Evolutionary conservation across 345 rosid genomes (phyloP), one percentile per base, ranked within the genome.

Genomic region (Eucalyptus curtisii): DNA sequence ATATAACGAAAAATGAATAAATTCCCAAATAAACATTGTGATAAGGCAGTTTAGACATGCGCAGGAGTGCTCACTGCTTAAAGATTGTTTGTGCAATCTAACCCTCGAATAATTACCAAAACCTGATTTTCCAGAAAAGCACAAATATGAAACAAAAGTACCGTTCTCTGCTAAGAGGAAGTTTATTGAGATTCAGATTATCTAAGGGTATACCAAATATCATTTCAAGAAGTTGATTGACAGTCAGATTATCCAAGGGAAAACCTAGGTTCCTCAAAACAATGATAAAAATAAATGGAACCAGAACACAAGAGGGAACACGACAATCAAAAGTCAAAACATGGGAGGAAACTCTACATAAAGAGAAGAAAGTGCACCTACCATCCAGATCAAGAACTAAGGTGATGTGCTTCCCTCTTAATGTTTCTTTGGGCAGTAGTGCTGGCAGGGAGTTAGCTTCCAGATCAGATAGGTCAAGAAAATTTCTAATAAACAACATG

Each of bases 381-480:
- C 91, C 91, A n/a, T 90, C 91, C 47, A 90, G 88, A 88, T 90
- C 91, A 59, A 90, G 91, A 88, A 88, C 91, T 49, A 90, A 64
- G 87, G 91, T 90, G 9, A 90, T 86, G 33, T 87, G 86, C 76
- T 88, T 90, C 80, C 86, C 66, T 57, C 88, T 84, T 44, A 76
- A 61, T 42, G 87, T 86, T 86, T 88, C 91, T 59, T 87, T 40
- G 27, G 91, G 89, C 59, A 90, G 59, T 44, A 90, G 81, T 22
- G 88, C 89, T 22, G 91, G 88, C 55, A 90, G 52, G 27, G 89
- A 86, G 86, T 79, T 90, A 59, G 89, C 86, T 86, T 88, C 91
- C 44, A 88, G 49, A 64, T 88, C 86, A 14, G 91, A 88, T 59
- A 90, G 89, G 86, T 90, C 89, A 80, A 88, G 89, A 86, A 90